Base-by-base conservation (phyloP, 169 alveolate genomes). In the Plasmodium gallinaceum region DNA sequence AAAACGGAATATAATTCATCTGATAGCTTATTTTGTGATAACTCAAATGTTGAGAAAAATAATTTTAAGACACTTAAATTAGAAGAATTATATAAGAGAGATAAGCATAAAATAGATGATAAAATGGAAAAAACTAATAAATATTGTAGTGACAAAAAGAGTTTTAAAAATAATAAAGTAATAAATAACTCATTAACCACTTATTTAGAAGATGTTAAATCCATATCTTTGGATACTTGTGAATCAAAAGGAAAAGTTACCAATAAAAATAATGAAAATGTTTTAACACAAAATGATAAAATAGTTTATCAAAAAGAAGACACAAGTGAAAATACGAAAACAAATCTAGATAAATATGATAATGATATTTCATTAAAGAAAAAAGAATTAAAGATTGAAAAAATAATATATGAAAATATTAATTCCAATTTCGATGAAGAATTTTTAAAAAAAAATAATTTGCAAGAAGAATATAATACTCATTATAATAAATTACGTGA, bases 11-110 rank as follows among this genome's bases (percentile, higher is more conserved):
- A 37, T 48, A 73, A 72, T 58, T 83, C 91, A 5, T 83, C 91
- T 8, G 91, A 68, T 57, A 83, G 91, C 26, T 62, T 83, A 39
- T 71, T 83, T 69, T 83, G 91, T 68, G 91, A 83, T 18, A 69
- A 62, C 12, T 83, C 91, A 22, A 54, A 68, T 54, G 72, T 24
- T 43, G 91, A 83, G 48, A 46, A 83, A 52, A 48, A 32, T 57
- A 78, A 57, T 52, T 39, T 6, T 22, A 60, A 22, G 42, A 24
- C 43, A 26, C n/a, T 18, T 2, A 57, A 74, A 22, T 24, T 74
- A 37, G 88, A 74, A 48, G 32, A 78, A 32, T 37, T 66, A 48
- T 46, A 62, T 42, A 78, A 69, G 46, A 66, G 70, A 9, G 78
- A 48, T 54, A 54, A n/a, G 2, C n/a, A 54, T 54, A 54, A 54